Evolutionary conservation across 1,139 yeast species (phyloP).

Genomic region (Candida tropicalis): DNA sequence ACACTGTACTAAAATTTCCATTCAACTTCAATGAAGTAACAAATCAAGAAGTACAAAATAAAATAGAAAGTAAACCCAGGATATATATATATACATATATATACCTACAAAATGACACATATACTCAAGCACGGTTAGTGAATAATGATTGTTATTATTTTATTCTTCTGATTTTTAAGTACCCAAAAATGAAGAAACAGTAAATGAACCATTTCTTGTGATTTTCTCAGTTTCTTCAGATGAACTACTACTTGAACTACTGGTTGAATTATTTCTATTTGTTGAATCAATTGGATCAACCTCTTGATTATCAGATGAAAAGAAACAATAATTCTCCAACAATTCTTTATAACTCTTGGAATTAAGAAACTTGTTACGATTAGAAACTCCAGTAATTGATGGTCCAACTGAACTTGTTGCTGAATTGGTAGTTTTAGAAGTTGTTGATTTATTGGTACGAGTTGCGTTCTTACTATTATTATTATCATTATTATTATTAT

Average conservation of each 20-base stretch:
- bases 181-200: conserved; percentile 33
- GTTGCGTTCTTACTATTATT: neutral
- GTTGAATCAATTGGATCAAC: conserved; percentile 5
- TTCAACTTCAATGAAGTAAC: too few relatives aligned
- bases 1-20: too few relatives aligned
- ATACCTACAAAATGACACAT: too few relatives aligned
- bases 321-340: conserved; percentile 75
- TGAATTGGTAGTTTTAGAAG: neutral
- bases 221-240: conserved; percentile 5
- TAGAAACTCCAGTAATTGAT: conserved; percentile 2
- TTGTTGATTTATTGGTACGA: conserved; percentile 1
- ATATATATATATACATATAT: too few relatives aligned
- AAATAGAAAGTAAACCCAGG: too few relatives aligned
- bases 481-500: neutral
- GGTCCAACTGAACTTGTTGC: conserved; percentile 6
- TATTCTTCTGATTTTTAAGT: conserved; percentile 13
- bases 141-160: too few relatives aligned
- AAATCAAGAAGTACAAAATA: too few relatives aligned
- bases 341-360: conserved; percentile 69
- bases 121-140: too few relatives aligned
- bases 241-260: conserved; percentile 3
- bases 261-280: conserved; percentile 1
- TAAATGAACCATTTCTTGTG: conserved; percentile 19
- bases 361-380: conserved; percentile 33
- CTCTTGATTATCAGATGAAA: conserved; percentile 17